Evolutionary conservation across 257 asterid species (phyloP).

Genomic region (Vinca minor): DNA sequence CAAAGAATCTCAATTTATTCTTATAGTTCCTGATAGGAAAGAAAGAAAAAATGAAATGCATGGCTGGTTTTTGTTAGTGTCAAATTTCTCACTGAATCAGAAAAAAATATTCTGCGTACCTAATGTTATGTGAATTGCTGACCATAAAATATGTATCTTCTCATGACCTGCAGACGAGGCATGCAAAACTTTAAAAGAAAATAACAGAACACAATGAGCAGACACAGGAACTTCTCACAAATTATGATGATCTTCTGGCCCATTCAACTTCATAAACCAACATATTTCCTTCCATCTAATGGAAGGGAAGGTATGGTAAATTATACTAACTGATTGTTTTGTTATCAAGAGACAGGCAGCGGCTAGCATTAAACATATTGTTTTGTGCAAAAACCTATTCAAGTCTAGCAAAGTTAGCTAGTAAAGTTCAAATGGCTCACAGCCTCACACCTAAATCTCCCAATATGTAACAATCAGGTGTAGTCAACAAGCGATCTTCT

Average conservation of each 20-base stretch:
- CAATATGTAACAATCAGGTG: background rate
- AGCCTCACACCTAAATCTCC: background rate
- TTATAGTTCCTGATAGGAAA: too few species aligned
- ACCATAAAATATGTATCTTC: conserved; percentile 37
- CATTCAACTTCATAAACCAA: too few species aligned
- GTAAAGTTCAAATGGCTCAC: background rate
- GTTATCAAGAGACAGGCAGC: background rate
- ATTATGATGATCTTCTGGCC: background rate
- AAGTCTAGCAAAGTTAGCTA: background rate
- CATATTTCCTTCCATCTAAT: too few species aligned
- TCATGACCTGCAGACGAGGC: conserved; percentile 49
- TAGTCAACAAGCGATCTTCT: background rate
- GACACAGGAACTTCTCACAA: conserved; percentile 12
- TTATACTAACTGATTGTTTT: background rate
- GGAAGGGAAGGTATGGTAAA: too few species aligned
- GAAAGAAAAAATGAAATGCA: too few species aligned
- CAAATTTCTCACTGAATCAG: background rate
- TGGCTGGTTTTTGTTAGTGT: background rate
- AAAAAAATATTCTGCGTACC: conserved; percentile 23
- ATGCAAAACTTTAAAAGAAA: conserved; percentile 25
- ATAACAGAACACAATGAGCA: conserved; percentile 7
- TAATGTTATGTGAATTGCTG: conserved; percentile 22
- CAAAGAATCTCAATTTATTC: background rate
- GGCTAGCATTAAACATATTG: background rate
- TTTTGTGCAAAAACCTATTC: background rate